Percentiles rank a stretch among this genome's conserved stretches.
Evolutionary conservation across 257 asterid genomes (phyloP).

Genomic region (Primulina huaijiensis): DNA sequence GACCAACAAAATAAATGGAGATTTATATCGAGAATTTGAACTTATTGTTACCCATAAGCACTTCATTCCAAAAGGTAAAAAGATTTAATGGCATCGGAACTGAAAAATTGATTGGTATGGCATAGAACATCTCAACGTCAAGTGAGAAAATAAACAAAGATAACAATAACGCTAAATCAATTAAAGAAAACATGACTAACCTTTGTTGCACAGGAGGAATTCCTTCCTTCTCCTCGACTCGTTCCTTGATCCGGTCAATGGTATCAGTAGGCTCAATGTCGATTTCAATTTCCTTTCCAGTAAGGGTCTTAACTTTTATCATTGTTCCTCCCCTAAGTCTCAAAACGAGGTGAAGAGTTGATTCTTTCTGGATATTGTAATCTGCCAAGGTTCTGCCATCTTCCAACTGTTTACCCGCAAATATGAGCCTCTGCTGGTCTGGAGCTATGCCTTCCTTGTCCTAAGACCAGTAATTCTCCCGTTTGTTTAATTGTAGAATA

Average conservation of each 20-base stretch:
- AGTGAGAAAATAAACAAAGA: neutral
- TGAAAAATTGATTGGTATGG: neutral
- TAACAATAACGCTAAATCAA: neutral
- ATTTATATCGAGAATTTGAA: neutral
- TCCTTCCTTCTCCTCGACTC: conserved; percentile 75
- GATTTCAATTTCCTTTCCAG: conserved; percentile 70
- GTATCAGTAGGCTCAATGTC: conserved; percentile 67
- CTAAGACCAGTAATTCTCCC: neutral
- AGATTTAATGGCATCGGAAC: neutral
- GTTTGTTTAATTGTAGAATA: too few species aligned
- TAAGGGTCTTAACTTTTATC: conserved; percentile 72
- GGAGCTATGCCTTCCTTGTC: conserved; percentile 1
- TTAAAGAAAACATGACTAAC: conserved; percentile 25
- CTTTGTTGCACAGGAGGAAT: conserved; percentile 70
- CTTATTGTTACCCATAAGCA: neutral
- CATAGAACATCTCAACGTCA: neutral
- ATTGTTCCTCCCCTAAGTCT: conserved; percentile 71
- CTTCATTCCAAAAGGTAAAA: neutral
- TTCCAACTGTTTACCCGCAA: conserved; percentile 1
- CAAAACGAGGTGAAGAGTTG: conserved; percentile 58
- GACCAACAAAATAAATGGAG: neutral
- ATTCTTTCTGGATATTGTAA: conserved; percentile 27
- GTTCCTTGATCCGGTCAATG: conserved; percentile 61
- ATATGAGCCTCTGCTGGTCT: neutral
- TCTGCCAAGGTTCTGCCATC: conserved; percentile 1